Base-by-base conservation (phyloP, 2,329 filamentous ascomycete species). In the Phaeosphaeriaceae sp. region DNA sequence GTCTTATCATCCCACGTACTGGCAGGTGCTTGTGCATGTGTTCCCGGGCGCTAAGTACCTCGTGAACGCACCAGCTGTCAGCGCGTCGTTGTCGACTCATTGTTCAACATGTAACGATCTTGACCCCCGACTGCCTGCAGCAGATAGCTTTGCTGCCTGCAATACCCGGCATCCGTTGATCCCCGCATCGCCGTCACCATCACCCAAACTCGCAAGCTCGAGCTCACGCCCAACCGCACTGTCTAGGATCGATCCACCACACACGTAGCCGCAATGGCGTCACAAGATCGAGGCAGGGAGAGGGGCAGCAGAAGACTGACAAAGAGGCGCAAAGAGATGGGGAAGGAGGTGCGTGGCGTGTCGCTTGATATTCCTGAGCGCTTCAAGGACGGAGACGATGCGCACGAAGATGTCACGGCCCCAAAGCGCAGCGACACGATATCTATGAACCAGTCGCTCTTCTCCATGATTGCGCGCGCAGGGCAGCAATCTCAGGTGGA, bases 391-490 rank as follows among this genome's bases (percentile, higher is more conserved):
- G 85, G 84, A 27, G 84, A 85, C 60, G 86, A 88, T 75, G 83
- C 82, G 5, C 81, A 89, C 19, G 83, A 87, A 41, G 87, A 89
- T 72, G 85, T 85, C 59, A 86, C 85, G 15, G 85, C 85, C 51
- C 82, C 85, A 1, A 83, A 81, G 66, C 69, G 63, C 54, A 76
- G 79, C 52, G 79, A 81, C 45, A 73, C 81, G 48, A 79, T 83
- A 60, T 92, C 93, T 71, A 92, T 96, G 88, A 95, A 97, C 77
- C 93, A 97, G 82, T 96, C 92, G 64, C 89, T 98, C 54, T 96
- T 97, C 76, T 93, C 92, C 53, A 87, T 98, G 79, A 93, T 98
- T 66, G 91, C 93, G 7, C 92, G 92, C 17, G 92, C 92, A 40
- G 92, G 93, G 7, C 93, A 92, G 40, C 88, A 88, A 58, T 93